Evolutionary conservation across 345 rosid genomes (phyloP).

Genomic region (Schrenkiella parvula): DNA sequence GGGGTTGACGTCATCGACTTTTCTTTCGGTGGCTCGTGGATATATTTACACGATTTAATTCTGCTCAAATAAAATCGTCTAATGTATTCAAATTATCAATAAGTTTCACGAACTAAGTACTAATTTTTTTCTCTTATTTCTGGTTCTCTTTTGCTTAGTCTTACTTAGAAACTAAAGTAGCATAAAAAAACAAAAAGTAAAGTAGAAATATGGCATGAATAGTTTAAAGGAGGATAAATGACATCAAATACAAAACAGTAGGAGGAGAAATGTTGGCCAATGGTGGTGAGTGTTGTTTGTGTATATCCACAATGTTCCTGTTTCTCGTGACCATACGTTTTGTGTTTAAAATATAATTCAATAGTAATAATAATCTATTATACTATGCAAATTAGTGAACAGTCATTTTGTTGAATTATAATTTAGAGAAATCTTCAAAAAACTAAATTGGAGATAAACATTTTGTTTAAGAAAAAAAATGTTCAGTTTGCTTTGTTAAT

Average conservation of each 20-base stretch:
- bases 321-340: not conserved
- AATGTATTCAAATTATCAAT: not conserved
- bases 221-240: not conserved
- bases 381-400: not conserved
- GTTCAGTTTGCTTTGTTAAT: not conserved
- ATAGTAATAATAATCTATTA: no score
- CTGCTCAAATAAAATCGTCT: not conserved
- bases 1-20: slow-evolving; percentile 6
- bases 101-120: no score
- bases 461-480: no score
- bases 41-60: no score
- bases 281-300: not conserved
- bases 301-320: not conserved
- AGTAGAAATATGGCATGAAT: not conserved
- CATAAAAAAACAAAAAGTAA: not conserved
- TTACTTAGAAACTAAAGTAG: not conserved
- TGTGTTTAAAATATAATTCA: no score
- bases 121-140: not conserved
- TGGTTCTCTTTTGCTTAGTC: not conserved
- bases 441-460: no score
- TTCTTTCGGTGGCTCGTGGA: not conserved
- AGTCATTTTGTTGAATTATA: no score
- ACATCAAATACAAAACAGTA: not conserved
- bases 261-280: not conserved
- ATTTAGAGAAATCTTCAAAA: no score